Base-by-base conservation (phyloP, 306 rosid species). In the Alnus rubra region DNA sequence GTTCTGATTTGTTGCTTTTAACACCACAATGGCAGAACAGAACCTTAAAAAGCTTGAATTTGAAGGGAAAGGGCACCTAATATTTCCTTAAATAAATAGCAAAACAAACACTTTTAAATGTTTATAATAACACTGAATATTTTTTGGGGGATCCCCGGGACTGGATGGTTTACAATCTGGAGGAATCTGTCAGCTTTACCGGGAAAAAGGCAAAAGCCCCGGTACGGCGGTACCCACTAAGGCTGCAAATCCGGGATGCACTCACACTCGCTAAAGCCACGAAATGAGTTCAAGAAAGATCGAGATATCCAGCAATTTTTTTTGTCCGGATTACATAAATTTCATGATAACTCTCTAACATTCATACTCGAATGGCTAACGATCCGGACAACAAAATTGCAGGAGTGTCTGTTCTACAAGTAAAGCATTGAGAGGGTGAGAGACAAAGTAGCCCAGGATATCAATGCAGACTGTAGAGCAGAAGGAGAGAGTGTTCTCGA, bases 121-220 rank as follows among this genome's bases (percentile, higher is more conserved):
- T 42, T 1, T 42, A 42, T 42, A 39, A 10, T 30, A 75, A 76
- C 78, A 79, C n/a, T 69, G 89, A 85, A 80, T 83, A 74, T 42
- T 62, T 47, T 45, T 63, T 59, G 50, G 48, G 44, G 80, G 81
- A 92, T 87, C 82, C 81, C 74, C 59, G 30, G 30, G 6, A 9
- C 28, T 53, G 75, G 82, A 73, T 81, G 88, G 87, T 83, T 81
- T 84, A 87, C 91, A 87, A 76, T 83, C 76, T 65, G 84, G 87
- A 77, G 55, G 76, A 87, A 90, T 85, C 86, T 81, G 84, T 82
- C 83, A 87, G 88, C 88, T 87, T 82, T 85, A 56, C 56, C 70
- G 74, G 72, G 74, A 81, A 85, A 80, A 86, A 74, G 49, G 83
- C 85, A 87, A 91, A 89, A 91, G 86, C 78, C 68, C 85, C 73